Conservation (phyloP, 352 stramenopile species). For the Globisporangium middletonii region DNA sequence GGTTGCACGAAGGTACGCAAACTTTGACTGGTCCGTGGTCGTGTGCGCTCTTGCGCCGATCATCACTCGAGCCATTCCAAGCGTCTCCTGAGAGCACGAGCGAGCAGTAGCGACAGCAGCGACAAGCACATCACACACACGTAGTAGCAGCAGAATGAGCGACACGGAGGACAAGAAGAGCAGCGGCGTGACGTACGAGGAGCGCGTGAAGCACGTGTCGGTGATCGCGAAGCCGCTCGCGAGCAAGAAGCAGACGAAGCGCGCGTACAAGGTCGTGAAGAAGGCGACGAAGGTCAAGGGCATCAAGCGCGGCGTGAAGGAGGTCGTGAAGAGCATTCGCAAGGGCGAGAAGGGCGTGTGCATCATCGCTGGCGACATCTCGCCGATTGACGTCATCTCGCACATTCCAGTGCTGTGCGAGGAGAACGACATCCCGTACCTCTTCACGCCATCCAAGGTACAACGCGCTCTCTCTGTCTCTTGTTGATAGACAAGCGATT, state of each 20-base stretch:
- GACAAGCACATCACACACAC: too few relatives aligned
- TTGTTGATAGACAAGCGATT: background rate
- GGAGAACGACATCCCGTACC: slow-evolving; percentile 98
- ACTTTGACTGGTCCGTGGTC: too few relatives aligned
- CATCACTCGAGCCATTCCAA: too few relatives aligned
- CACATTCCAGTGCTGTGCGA: slow-evolving; percentile 98
- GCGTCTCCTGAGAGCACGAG: too few relatives aligned
- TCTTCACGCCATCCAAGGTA: slow-evolving; percentile 97
- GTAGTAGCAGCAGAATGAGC: slow-evolving; percentile 27
- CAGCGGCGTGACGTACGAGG: slow-evolving; percentile 59
- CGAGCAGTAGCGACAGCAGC: too few relatives aligned
- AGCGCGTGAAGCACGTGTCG: slow-evolving; percentile 82
- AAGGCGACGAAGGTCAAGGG: slow-evolving; percentile 95
- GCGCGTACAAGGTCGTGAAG: slow-evolving; percentile 92
- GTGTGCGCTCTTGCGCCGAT: too few relatives aligned
- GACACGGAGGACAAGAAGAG: slow-evolving; percentile 62
- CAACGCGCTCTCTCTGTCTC: slow-evolving; percentile 12
- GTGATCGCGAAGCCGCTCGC: slow-evolving; percentile 96
- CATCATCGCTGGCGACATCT: slow-evolving; percentile 99
- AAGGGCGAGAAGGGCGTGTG: slow-evolving; percentile 97
- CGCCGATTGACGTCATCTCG: slow-evolving; percentile 99
- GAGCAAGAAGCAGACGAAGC: slow-evolving; percentile 96
- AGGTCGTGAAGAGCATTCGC: slow-evolving; percentile 98
- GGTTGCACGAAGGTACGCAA: too few relatives aligned
- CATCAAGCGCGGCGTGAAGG: slow-evolving; percentile 98